Evolutionary conservation across 1,284 basidiomycete species (phyloP).

Genomic region (Rhizoctonia solani): DNA sequence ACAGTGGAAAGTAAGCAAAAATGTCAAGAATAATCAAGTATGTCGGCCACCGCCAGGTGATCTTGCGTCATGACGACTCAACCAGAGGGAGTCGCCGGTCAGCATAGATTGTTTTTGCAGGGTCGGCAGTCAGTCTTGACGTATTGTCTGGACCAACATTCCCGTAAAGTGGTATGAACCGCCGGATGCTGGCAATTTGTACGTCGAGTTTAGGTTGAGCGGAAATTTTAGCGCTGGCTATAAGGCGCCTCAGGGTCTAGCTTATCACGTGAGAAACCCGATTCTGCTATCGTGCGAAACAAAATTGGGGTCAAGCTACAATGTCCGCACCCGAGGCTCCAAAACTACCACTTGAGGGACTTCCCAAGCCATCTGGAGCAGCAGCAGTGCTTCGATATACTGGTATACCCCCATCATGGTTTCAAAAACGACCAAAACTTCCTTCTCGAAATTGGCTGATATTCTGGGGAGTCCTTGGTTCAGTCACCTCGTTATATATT

Average conservation of each 20-base stretch:
- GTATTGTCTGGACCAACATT: constrained; percentile 33
- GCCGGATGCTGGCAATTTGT: constrained; percentile 33
- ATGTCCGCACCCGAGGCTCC: constrained; percentile 22
- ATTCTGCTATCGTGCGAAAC: not conserved
- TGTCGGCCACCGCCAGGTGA: constrained; percentile 35
- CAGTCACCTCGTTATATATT: constrained; percentile 72
- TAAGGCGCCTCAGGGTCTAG: not conserved
- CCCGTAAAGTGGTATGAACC: constrained; percentile 8
- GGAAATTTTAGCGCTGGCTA: constrained; percentile 4
- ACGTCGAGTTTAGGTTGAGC: constrained; percentile 27
- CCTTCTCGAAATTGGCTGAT: constrained; percentile 94
- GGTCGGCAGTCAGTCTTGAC: constrained; percentile 18
- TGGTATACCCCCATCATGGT: constrained; percentile 71
- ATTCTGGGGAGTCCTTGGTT: constrained; percentile 77
- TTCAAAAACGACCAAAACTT: constrained; percentile 74
- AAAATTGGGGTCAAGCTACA: not conserved
- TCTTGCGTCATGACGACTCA: constrained; percentile 35
- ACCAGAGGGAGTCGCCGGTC: constrained; percentile 33
- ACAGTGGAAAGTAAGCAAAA: not conserved
- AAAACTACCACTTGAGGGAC: constrained; percentile 11
- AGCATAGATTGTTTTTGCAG: constrained; percentile 36
- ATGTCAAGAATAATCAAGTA: not conserved
- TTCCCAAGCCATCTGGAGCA: constrained; percentile 29
- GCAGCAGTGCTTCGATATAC: constrained; percentile 60
- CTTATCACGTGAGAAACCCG: constrained; percentile 13